Conservation (phyloP, 495 filamentous ascomycete genomes). For the Xylona heveae region DNA sequence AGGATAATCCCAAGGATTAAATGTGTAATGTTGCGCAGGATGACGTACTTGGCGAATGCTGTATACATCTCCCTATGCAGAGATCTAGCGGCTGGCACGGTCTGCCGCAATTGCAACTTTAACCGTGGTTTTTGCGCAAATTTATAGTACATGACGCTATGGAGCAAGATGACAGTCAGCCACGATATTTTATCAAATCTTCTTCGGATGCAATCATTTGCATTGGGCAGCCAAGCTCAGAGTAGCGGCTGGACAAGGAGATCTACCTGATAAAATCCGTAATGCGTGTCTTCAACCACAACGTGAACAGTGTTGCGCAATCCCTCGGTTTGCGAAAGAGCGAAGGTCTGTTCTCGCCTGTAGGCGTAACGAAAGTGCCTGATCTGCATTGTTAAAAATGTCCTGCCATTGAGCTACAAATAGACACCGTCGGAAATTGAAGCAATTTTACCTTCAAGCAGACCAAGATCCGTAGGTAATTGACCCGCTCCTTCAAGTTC, state of each 20-base stretch:
- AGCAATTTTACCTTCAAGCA: conserved; percentile 20
- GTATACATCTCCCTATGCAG: conserved; percentile 51
- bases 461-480: conserved; percentile 28
- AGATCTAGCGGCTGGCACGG: conserved; percentile 28
- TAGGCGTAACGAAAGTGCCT: conserved; percentile 38
- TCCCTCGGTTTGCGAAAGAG: conserved; percentile 24
- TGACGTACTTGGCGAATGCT: conserved; percentile 42
- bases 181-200: too few relatives aligned
- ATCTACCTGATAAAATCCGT: conserved; percentile 22
- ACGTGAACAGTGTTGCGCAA: conserved; percentile 25
- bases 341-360: conserved; percentile 31
- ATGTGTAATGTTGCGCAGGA: conserved; percentile 1
- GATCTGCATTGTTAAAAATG: conserved; percentile 3
- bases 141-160: conserved; percentile 17
- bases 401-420: conserved; percentile 2
- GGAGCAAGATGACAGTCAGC: not conserved
- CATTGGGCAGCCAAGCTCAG: too few relatives aligned
- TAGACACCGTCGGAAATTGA: not conserved
- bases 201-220: too few relatives aligned
- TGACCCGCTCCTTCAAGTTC: conserved; percentile 9
- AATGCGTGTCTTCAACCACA: conserved; percentile 20
- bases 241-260: not conserved
- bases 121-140: conserved; percentile 24
- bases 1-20: not conserved
- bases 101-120: conserved; percentile 18